phyloP scores from a whole-genome alignment of 345 rosid species.

The Acer campestre region DNA sequence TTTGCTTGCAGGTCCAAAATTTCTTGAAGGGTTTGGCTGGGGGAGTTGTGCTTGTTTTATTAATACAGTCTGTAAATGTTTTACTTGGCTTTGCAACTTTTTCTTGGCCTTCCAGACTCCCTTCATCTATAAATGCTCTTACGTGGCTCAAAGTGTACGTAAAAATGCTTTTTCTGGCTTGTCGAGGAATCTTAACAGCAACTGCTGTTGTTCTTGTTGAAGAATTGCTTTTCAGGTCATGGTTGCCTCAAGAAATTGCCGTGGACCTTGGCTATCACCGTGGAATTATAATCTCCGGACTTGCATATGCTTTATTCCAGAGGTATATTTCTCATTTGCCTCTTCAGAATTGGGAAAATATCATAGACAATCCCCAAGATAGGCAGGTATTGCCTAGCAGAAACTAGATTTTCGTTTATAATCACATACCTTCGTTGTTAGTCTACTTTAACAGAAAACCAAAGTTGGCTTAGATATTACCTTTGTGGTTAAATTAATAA shows the following conservation, averaged over 20 bases:
- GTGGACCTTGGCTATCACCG: constrained; percentile 72
- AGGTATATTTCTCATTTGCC: constrained; percentile 47
- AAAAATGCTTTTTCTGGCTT: constrained; percentile 45
- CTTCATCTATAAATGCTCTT: constrained; percentile 49
- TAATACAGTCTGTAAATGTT: constrained; percentile 66
- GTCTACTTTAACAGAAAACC: neutral
- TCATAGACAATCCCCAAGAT: neutral
- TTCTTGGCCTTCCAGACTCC: constrained; percentile 60
- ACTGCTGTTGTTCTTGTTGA: constrained; percentile 70
- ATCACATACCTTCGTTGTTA: neutral
- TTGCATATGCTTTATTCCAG: constrained; percentile 69
- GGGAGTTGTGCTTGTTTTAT: constrained; percentile 59
- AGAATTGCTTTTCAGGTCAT: constrained; percentile 85
- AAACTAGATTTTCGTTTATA: neutral
- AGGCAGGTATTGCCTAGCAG: neutral
- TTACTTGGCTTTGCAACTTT: constrained; percentile 61
- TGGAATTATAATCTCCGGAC: constrained; percentile 77
- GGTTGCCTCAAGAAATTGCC: constrained; percentile 85
- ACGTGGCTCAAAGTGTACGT: constrained; percentile 46
- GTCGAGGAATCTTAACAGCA: constrained; percentile 64
- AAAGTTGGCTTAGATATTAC: neutral
- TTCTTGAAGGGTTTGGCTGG: constrained; percentile 61
- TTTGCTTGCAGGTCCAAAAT: constrained; percentile 57
- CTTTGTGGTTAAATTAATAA: neutral
- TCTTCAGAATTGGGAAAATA: neutral